Evolutionary conservation across 768 basidiomycete species (phyloP), one percentile per base, ranked within the genome.

Genomic region (Termitomyces sp.): DNA sequence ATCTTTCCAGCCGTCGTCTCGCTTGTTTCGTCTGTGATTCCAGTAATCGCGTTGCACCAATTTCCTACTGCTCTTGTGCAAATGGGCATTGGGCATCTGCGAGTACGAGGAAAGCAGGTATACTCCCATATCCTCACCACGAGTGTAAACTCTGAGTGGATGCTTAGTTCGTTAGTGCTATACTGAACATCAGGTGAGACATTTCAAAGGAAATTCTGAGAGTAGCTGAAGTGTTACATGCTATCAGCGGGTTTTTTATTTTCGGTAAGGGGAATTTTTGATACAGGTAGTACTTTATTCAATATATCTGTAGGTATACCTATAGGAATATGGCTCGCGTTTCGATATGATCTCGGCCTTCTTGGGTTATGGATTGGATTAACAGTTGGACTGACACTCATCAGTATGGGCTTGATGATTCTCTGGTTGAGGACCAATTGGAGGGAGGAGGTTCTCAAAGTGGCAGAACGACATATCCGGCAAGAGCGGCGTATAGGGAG

Each of bases 91-190:
- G 94, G 93, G 2, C 82, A 95, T 59, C 77, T 98, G 53, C 81
- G 96, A 38, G 89, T 94, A 0, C 75, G 83, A 31, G 95, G 95
- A 21, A 88, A 87, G 69, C 90, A 89, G 72, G 86, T 77, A 53
- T 16, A 67, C 62, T 14, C 23, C 57, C 11, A 43, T n/a, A 21
- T 17, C 37, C 16, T 14, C 57, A 32, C 60, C 55, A 29, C 47
- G 32, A 7, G 16, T 27, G 29, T 34, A 43, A 37, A 52, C 34
- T 4, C 21, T 25, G 32, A 46, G 0, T n/a, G 21, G 40, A 29
- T 31, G 42, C 4, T 62, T 42, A 92, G 80, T 78, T 84, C 58
- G 76, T 80, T 0, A 90, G 91, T 5, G 92, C 92, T 0, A 41
- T 94, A 12, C 76, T 93, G 51, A 94, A 93, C 65, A 71, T 93